A percentile compares a stretch with the other conserved stretches of the same genome.
These are phyloP conservation scores for Kluyveromyces siamensis DNA, from an alignment of 805 yeast genomes.

Conservation along the genomic window DNA sequence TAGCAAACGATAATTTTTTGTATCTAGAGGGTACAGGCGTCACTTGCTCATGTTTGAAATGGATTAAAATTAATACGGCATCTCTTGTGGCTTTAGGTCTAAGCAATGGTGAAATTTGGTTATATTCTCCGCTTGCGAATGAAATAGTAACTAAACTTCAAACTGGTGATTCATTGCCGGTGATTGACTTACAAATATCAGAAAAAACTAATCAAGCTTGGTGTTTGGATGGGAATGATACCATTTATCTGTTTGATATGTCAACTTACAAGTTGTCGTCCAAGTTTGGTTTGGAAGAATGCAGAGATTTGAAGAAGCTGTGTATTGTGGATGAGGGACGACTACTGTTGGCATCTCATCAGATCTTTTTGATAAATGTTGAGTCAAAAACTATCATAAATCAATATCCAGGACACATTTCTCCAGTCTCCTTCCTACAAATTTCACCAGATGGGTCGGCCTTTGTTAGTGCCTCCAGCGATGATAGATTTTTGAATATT, in stretches of 20 bases:
- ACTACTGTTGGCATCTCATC: constrained; percentile 58
- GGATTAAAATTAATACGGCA: constrained; percentile 30
- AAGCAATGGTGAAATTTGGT: constrained; percentile 51
- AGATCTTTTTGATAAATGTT: constrained; percentile 45
- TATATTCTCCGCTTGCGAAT: constrained; percentile 61
- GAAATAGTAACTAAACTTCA: constrained; percentile 45
- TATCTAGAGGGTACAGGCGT: constrained; percentile 19
- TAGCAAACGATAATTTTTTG: constrained; percentile 31
- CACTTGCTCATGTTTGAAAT: constrained; percentile 16
- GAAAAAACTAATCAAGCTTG: constrained; percentile 37
- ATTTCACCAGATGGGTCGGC: constrained; percentile 22
- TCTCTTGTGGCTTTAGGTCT: constrained; percentile 52
- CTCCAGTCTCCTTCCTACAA: constrained; percentile 47
- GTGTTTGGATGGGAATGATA: constrained; percentile 52
- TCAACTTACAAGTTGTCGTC: constrained; percentile 33
- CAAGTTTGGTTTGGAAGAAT: constrained; percentile 34
- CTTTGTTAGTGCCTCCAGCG: constrained; percentile 63
- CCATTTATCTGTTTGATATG: constrained; percentile 55
- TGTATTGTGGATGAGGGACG: constrained; percentile 27
- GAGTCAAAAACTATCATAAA: constrained; percentile 32
- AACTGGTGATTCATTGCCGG: constrained; percentile 37
- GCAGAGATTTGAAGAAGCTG: constrained; percentile 23
- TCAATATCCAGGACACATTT: constrained; percentile 69
- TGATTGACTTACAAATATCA: constrained; percentile 37
- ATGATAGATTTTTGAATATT: constrained; percentile 75